phyloP scores from a whole-genome alignment of 768 basidiomycete genomes.

The Panaeolus cyanescens region DNA sequence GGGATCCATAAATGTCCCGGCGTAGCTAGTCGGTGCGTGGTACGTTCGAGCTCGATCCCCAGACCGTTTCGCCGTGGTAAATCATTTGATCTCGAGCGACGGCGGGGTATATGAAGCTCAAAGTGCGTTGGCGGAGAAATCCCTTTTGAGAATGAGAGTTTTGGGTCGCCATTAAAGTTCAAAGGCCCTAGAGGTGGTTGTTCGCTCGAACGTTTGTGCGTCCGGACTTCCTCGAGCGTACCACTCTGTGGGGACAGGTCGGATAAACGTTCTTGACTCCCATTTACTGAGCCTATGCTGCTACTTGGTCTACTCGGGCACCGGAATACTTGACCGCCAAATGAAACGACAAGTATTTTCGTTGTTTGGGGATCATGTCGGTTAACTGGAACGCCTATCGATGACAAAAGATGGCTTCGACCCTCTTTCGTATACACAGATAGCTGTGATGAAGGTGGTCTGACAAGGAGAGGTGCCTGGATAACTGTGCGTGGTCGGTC shows the following conservation, averaged over 20 bases:
- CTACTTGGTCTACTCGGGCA: slow-evolving; percentile 48
- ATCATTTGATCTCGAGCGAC: background rate
- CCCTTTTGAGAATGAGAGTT: background rate
- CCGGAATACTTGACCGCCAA: slow-evolving; percentile 77
- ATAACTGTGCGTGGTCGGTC: slow-evolving; percentile 38
- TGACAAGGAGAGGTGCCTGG: slow-evolving; percentile 70
- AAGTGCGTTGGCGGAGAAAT: background rate
- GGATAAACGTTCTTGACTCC: slow-evolving; percentile 23
- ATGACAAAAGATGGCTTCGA: slow-evolving; percentile 43
- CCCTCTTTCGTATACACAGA: slow-evolving; percentile 62
- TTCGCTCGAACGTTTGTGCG: background rate
- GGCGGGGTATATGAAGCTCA: background rate
- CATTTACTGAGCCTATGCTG: slow-evolving; percentile 28
- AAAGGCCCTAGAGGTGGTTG: background rate
- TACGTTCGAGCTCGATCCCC: background rate
- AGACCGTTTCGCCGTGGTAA: background rate
- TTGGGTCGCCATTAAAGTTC: background rate
- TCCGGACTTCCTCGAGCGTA: background rate
- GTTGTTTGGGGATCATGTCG: slow-evolving; percentile 47
- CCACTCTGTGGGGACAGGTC: background rate
- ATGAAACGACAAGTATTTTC: slow-evolving; percentile 76
- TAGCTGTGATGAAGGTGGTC: slow-evolving; percentile 42
- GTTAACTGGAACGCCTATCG: slow-evolving; percentile 58
- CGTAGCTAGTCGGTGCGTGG: slow-evolving; percentile 42
- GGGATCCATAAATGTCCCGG: slow-evolving; percentile 59